Evolutionary conservation across 2,329 filamentous ascomycete species (phyloP).

Genomic region (Parafenestella ontariensis): DNA sequence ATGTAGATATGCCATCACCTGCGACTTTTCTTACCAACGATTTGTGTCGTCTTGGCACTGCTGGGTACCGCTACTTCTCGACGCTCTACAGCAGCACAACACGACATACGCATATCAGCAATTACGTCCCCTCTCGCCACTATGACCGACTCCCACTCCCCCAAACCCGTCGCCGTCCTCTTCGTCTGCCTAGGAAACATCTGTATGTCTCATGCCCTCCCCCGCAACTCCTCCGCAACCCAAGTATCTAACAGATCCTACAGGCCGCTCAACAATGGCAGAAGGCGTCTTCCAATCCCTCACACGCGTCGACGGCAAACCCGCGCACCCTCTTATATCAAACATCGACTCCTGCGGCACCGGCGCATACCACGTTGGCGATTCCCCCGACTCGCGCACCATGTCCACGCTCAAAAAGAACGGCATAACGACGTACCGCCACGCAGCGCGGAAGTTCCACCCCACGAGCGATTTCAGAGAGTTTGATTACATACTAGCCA

Average conservation of each 20-base stretch:
- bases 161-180: slow-evolving; percentile 69
- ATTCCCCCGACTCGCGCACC: slow-evolving; percentile 80
- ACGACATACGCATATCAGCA: neutral
- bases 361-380: slow-evolving; percentile 81
- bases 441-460: slow-evolving; percentile 76
- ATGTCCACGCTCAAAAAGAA: slow-evolving; percentile 77
- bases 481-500: slow-evolving; percentile 94
- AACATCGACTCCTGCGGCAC: slow-evolving; percentile 90
- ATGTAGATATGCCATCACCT: too few species aligned
- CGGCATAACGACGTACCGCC: slow-evolving; percentile 77
- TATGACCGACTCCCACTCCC: slow-evolving; percentile 17
- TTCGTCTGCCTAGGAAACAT: slow-evolving; percentile 98
- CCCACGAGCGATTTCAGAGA: slow-evolving; percentile 74
- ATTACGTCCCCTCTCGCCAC: neutral
- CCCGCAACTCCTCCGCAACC: neutral
- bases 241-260: neutral
- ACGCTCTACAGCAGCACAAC: neutral
- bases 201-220: slow-evolving; percentile 59
- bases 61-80: neutral
- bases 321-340: slow-evolving; percentile 61
- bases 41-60: neutral
- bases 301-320: slow-evolving; percentile 60
- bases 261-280: slow-evolving; percentile 85
- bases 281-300: slow-evolving; percentile 88
- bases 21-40: neutral